Percentiles rank a stretch among this genome's conserved stretches.
Conservation (phyloP, 2,329 filamentous ascomycete species). For the Fusarium nygamai region DNA sequence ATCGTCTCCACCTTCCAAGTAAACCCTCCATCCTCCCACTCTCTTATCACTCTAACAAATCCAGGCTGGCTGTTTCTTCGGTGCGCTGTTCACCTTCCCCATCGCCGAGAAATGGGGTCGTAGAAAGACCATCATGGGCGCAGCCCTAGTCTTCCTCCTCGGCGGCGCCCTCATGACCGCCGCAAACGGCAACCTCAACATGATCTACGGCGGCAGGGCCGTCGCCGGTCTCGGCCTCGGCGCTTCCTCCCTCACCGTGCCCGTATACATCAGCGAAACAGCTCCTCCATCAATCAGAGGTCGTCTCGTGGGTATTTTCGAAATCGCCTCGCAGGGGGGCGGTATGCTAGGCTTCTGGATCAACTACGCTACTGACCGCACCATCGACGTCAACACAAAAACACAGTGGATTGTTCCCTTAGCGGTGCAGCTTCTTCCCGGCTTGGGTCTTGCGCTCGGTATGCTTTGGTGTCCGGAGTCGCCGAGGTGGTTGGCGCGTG, state of each 20-base stretch:
- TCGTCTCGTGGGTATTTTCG: conserved; percentile 62
- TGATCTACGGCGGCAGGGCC: conserved; percentile 60
- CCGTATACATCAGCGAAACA: conserved; percentile 55
- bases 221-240: conserved; percentile 63
- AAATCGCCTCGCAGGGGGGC: conserved; percentile 48
- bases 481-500: conserved; percentile 67
- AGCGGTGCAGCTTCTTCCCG: conserved; percentile 65
- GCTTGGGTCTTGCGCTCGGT: conserved; percentile 61
- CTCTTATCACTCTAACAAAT: too few species aligned
- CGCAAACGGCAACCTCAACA: conserved; percentile 45
- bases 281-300: conserved; percentile 62
- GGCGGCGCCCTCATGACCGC: conserved; percentile 50
- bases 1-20: conserved; percentile 52
- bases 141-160: conserved; percentile 53
- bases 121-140: conserved; percentile 56
- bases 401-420: conserved; percentile 64
- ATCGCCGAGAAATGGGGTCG: conserved; percentile 60
- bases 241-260: conserved; percentile 59
- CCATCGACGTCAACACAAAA: conserved; percentile 45
- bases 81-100: conserved; percentile 54
- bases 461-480: conserved; percentile 70
- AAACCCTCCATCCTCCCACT: too few species aligned
- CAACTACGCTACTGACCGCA: conserved; percentile 43
- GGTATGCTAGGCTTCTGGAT: conserved; percentile 55
- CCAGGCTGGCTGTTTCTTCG: conserved; percentile 54